Conservation (phyloP, 371 early-diverging fungal species). For the Haplosporangium sp. region DNA sequence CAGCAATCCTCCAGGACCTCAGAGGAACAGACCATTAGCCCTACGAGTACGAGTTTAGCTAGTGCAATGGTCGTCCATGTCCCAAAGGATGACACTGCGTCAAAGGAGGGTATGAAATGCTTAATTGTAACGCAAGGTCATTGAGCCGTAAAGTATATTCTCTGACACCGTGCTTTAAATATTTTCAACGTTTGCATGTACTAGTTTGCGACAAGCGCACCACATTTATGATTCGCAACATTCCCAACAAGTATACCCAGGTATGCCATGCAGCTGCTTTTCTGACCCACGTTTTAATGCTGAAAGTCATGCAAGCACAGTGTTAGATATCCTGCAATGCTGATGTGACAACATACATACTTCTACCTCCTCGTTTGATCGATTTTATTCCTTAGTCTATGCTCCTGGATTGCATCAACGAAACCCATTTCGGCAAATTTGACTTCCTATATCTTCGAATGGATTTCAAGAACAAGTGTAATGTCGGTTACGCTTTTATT, state of each 20-base stretch:
- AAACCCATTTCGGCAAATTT: constrained; percentile 77
- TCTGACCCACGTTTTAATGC: not conserved
- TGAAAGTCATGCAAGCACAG: not conserved
- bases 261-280: constrained; percentile 20
- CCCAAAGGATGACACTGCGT: too few relatives aligned
- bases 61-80: too few relatives aligned
- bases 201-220: constrained; percentile 71
- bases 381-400: constrained; percentile 62
- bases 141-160: too few relatives aligned
- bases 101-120: too few relatives aligned
- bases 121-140: too few relatives aligned
- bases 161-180: too few relatives aligned
- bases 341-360: not conserved
- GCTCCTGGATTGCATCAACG: constrained; percentile 83
- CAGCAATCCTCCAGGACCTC: too few relatives aligned
- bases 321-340: not conserved
- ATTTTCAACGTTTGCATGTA: not conserved
- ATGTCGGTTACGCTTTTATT: constrained; percentile 92
- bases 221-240: constrained; percentile 93
- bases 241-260: constrained; percentile 91
- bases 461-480: constrained; percentile 90
- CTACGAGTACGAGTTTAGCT: too few relatives aligned
- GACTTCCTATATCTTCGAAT: constrained; percentile 93
- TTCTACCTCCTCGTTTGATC: not conserved
- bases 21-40: too few relatives aligned